Base-by-base conservation (phyloP, 768 basidiomycete species). In the Trametes maxima region DNA sequence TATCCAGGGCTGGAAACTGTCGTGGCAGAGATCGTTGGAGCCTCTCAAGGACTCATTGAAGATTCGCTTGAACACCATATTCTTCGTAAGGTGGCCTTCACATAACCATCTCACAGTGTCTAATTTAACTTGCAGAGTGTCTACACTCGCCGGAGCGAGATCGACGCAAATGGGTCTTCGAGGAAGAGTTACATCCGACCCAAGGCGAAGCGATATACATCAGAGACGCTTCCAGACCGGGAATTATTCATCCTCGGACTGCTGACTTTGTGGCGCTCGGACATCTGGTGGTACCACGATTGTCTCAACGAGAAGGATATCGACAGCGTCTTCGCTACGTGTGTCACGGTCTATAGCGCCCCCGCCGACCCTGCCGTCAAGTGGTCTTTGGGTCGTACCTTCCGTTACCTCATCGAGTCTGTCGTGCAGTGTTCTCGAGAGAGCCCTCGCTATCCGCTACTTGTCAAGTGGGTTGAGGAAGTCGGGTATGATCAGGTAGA, bases 241-340 rank as follows among this genome's bases (percentile, higher is more conserved):
- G 92, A 94, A 64, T 77, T 91, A 16, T 78, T 94, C 10, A 73
- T 90, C 11, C 77, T 92, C 2, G 84, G 82, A 4, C 80, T 91
- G n/a, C 74, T 91, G 10, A 79, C 88, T 0, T 75, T 93, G 33
- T 92, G 87, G 86, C 82, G 89, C 19, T 70, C 79, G 1, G 79
- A 81, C 47, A 78, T 82, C 0, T 63, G 74, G 24, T 90, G 89
- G 74, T 84, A 82, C 60, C 74, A 85, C 56, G 76, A 78, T 25
- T 79, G 78, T 7, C 70, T 82, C 35, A 74, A 73, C 0, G 67
- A 75, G 2, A 70, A 73, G 2, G 78, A 82, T 11, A 71, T 81
- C 22, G 73, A 78, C 0, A 70, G 75, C 11, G 87, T 84, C 85
- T 70, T 80, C 22, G 71, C 77, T 22, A 72, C 77, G 39, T 75